Conservation (phyloP, 495 filamentous ascomycete genomes). For the Penicillium arizonense region DNA sequence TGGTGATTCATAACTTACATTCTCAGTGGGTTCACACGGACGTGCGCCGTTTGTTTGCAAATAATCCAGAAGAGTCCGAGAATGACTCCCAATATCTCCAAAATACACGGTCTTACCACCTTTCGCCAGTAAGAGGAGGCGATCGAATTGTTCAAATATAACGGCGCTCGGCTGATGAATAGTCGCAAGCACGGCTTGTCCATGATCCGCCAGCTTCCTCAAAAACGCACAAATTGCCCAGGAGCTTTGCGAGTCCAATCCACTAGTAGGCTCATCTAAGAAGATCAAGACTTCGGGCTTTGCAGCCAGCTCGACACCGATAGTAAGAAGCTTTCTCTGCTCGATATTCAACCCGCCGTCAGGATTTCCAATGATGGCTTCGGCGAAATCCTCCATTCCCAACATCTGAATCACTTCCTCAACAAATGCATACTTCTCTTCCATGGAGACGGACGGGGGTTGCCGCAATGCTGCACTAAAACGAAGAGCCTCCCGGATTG, state of each 20-base stretch:
- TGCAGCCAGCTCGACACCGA: constrained; percentile 88
- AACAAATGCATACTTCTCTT: constrained; percentile 51
- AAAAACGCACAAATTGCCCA: constrained; percentile 81
- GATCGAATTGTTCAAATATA: constrained; percentile 91
- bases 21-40: constrained; percentile 69
- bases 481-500: constrained; percentile 45
- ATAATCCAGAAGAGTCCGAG: constrained; percentile 65
- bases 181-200: constrained; percentile 86
- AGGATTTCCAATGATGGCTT: constrained; percentile 45
- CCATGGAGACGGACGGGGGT: constrained; percentile 48
- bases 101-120: constrained; percentile 88
- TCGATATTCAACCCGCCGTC: constrained; percentile 80
- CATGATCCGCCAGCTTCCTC: constrained; percentile 82
- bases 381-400: constrained; percentile 46
- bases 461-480: constrained; percentile 82
- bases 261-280: constrained; percentile 91
- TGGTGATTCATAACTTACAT: constrained; percentile 51
- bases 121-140: constrained; percentile 76
- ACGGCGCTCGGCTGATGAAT: constrained; percentile 94
- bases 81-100: constrained; percentile 79
- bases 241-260: constrained; percentile 80
- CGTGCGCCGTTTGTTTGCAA: constrained; percentile 74
- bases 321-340: constrained; percentile 84
- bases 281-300: constrained; percentile 86
- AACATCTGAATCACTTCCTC: constrained; percentile 54